Percentiles rank a stretch among this genome's conserved stretches.
Evolutionary conservation across 371 early-diverging fungal species (phyloP).

Genomic region (Lichtheimia hyalospora): DNA sequence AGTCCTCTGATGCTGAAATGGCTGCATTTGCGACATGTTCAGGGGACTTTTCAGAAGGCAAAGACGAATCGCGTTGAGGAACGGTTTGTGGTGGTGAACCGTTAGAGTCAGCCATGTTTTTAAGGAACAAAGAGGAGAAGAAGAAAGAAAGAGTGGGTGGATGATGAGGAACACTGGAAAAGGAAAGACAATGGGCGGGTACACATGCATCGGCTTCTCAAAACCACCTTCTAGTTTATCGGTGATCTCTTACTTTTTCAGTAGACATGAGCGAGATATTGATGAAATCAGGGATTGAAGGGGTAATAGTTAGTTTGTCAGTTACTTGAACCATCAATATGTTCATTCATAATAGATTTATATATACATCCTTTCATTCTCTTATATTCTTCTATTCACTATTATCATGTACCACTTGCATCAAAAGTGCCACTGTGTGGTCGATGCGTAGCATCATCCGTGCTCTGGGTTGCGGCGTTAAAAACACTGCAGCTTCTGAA

Average conservation of each 20-base stretch:
- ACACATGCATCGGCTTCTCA: background rate
- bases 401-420: too few relatives aligned
- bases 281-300: background rate
- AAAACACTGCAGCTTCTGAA: too few relatives aligned
- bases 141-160: background rate
- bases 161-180: background rate
- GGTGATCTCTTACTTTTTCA: background rate
- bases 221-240: background rate
- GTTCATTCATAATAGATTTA: background rate
- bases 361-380: background rate
- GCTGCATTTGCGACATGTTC: background rate
- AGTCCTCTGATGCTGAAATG: constrained; percentile 8
- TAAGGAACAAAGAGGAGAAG: constrained; percentile 1
- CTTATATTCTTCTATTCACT: background rate
- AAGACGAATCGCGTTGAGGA: background rate
- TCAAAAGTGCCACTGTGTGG: too few relatives aligned
- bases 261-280: background rate
- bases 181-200: background rate
- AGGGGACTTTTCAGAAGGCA: background rate
- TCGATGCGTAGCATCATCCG: too few relatives aligned
- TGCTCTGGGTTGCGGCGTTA: too few relatives aligned
- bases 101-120: constrained; percentile 7
- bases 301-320: too few relatives aligned
- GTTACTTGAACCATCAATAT: background rate
- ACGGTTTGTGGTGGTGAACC: constrained; percentile 8